Evolutionary conservation across 441 rosid species (phyloP).

Genomic region (Gossypium davidsonii): DNA sequence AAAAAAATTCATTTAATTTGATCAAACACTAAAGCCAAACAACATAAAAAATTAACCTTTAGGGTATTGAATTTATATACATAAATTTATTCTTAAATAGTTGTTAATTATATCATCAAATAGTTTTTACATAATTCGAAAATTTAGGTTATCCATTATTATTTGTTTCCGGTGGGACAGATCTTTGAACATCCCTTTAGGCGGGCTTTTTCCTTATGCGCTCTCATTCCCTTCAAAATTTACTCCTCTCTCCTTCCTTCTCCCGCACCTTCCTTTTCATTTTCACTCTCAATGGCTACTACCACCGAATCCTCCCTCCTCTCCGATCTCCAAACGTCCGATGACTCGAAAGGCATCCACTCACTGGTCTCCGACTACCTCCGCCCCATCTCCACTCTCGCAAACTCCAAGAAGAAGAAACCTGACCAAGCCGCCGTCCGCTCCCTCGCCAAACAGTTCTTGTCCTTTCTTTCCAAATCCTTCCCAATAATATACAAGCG

Average conservation of each 20-base stretch:
- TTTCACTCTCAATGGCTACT: constrained; percentile 25
- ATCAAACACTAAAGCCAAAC: too few relatives aligned
- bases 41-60: too few relatives aligned
- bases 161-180: not conserved
- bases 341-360: constrained; percentile 23
- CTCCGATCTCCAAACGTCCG: constrained; percentile 33
- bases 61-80: too few relatives aligned
- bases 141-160: too few relatives aligned
- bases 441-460: constrained; percentile 36
- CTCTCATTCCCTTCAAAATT: not conserved
- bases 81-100: too few relatives aligned
- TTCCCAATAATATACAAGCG: constrained; percentile 38
- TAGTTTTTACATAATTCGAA: too few relatives aligned
- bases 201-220: not conserved
- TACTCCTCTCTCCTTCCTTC: too few relatives aligned
- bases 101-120: too few relatives aligned
- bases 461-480: constrained; percentile 32
- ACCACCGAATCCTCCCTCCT: constrained; percentile 32
- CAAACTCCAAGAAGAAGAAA: constrained; percentile 11
- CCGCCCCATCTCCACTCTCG: constrained; percentile 25
- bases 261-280: not conserved
- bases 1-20: too few relatives aligned
- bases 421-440: constrained; percentile 27
- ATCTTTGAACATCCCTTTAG: not conserved
- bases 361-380: constrained; percentile 41